Evolutionary conservation across 331 rosid genomes (phyloP).

Genomic region (Malus hybrid): DNA sequence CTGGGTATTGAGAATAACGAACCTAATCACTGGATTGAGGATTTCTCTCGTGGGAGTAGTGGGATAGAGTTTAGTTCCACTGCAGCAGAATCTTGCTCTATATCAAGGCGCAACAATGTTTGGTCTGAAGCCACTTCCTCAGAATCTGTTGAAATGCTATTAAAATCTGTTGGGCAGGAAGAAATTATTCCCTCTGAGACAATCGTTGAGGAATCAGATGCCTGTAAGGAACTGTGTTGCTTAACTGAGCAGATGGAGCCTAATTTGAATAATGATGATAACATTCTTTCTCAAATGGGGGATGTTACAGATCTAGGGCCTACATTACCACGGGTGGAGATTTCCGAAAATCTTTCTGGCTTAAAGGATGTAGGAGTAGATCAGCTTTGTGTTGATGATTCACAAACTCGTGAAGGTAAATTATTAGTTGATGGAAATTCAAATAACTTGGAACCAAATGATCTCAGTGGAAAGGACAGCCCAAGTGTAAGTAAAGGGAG

Average conservation of each 20-base stretch:
- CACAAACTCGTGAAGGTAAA: slow-evolving; percentile 34
- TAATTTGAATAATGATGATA: slow-evolving; percentile 46
- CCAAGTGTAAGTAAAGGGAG: slow-evolving; percentile 30
- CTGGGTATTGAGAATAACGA: slow-evolving; percentile 93
- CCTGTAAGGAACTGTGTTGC: slow-evolving; percentile 64
- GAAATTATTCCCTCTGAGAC: slow-evolving; percentile 61
- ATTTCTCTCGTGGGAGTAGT: slow-evolving; percentile 80
- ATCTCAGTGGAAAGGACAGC: slow-evolving; percentile 25
- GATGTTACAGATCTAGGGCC: slow-evolving; percentile 34
- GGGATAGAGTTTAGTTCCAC: slow-evolving; percentile 83
- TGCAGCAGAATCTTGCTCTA: slow-evolving; percentile 77
- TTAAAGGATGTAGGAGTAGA: slow-evolving; percentile 39
- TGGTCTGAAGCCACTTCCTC: slow-evolving; percentile 99
- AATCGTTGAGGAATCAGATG: slow-evolving; percentile 58
- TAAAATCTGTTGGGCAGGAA: slow-evolving; percentile 98
- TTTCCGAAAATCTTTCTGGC: slow-evolving; percentile 34
- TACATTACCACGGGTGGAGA: slow-evolving; percentile 30
- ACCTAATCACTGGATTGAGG: slow-evolving; percentile 92
- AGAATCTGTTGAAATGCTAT: slow-evolving; percentile 97
- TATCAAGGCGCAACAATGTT: slow-evolving; percentile 84
- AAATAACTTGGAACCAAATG: slow-evolving; percentile 27
- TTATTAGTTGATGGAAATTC: slow-evolving; percentile 36
- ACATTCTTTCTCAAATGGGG: slow-evolving; percentile 25
- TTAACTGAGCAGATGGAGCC: slow-evolving; percentile 83
- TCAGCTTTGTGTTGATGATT: slow-evolving; percentile 26